phyloP scores from a whole-genome alignment of 1,139 yeast genomes.

The Yamadazyma mexicana region DNA sequence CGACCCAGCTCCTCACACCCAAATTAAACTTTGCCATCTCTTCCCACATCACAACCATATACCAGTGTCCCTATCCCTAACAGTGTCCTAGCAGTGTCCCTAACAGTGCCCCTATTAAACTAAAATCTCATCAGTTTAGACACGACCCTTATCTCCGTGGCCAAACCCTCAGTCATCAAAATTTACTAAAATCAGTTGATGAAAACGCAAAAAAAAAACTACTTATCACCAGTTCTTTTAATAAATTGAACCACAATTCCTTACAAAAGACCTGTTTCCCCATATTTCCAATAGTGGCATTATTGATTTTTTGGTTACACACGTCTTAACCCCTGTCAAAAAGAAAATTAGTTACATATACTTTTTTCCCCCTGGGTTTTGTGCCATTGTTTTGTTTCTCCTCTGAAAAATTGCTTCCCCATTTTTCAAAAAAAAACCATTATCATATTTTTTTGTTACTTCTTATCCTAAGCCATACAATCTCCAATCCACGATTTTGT shows the following conservation, averaged over 20 bases:
- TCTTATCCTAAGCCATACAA: too few relatives aligned
- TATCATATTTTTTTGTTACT: neutral
- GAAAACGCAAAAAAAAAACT: conserved; percentile 2
- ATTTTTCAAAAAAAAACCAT: neutral
- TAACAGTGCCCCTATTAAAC: too few relatives aligned
- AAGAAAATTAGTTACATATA: neutral
- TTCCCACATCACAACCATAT: too few relatives aligned
- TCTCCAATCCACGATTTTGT: too few relatives aligned
- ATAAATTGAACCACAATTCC: neutral
- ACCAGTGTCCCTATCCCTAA: too few relatives aligned
- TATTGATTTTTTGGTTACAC: neutral
- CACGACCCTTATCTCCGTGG: neutral
- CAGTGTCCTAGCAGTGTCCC: too few relatives aligned
- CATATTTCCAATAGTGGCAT: neutral
- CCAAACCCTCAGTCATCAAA: conserved; percentile 3
- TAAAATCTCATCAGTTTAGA: too few relatives aligned
- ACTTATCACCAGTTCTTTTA: too few relatives aligned
- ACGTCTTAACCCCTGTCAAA: neutral
- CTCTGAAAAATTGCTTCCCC: neutral
- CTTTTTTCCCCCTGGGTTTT: neutral
- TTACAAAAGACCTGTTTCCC: neutral
- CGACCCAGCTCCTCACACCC: too few relatives aligned
- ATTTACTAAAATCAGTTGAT: conserved; percentile 1
- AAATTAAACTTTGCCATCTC: too few relatives aligned
- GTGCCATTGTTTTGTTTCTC: neutral